phyloP scores from a whole-genome alignment of 202 grass and related monocot genomes.

The Brachypodium distachyon region DNA sequence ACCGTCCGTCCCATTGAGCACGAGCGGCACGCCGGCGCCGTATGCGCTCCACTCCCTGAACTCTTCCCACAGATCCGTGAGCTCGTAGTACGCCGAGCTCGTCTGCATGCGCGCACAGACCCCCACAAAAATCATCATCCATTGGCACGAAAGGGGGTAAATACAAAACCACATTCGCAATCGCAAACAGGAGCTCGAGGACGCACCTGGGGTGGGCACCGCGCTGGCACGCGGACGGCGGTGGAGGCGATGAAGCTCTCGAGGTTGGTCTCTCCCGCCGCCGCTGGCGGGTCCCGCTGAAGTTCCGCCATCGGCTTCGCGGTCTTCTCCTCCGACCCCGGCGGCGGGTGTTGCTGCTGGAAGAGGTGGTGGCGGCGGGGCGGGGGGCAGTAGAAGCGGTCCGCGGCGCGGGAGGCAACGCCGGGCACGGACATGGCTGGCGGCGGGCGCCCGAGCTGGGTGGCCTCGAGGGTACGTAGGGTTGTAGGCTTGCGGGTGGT shows the following conservation, averaged over 20 bases:
- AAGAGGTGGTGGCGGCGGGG: constrained; percentile 40
- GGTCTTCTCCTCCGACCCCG: background rate
- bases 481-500: too few species aligned
- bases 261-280: constrained; percentile 38
- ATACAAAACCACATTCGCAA: background rate
- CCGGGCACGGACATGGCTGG: constrained; percentile 45
- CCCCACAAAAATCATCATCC: background rate
- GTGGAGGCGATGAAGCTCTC: constrained; percentile 60
- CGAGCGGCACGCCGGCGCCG: constrained; percentile 60
- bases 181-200: background rate
- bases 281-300: background rate
- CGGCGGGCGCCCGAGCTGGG: too few species aligned
- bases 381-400: constrained; percentile 66
- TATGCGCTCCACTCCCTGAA: constrained; percentile 86
- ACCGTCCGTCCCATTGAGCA: constrained; percentile 49
- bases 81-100: constrained; percentile 41
- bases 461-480: too few species aligned
- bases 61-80: constrained; percentile 68
- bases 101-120: constrained; percentile 23
- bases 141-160: background rate
- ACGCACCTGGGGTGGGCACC: constrained; percentile 26
- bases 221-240: constrained; percentile 40
- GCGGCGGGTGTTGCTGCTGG: background rate
- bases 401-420: constrained; percentile 27
- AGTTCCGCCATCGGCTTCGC: too few species aligned